These are phyloP conservation scores for Tetrahymena malaccensis DNA, from an alignment of 73 alveolate species.

Conservation along the genomic window DNA sequence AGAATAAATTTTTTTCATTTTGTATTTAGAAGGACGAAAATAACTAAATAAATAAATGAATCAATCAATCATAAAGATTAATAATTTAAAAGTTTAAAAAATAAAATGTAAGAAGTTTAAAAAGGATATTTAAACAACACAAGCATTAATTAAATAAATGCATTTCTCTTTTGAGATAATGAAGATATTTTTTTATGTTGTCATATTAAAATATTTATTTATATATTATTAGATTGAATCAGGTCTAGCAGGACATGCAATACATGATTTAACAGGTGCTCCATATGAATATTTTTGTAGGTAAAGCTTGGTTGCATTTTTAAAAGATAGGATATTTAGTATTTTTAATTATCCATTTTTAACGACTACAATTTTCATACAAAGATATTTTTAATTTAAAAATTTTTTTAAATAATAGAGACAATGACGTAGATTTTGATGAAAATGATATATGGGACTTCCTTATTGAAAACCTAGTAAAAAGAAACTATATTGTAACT, in stretches of 20 bases:
- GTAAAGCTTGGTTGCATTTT: not conserved
- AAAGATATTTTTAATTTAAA: too few species aligned
- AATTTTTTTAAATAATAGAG: not conserved
- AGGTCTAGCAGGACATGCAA: slow-evolving; percentile 63
- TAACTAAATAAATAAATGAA: not conserved
- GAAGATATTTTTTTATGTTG: too few species aligned
- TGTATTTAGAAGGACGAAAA: not conserved
- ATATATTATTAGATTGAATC: slow-evolving; percentile 24
- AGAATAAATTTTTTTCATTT: not conserved
- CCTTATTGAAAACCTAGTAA: slow-evolving; percentile 12
- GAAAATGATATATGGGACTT: slow-evolving; percentile 48
- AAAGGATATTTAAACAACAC: not conserved
- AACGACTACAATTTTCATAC: too few species aligned
- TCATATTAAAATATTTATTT: not conserved
- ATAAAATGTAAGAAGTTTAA: not conserved
- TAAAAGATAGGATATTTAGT: too few species aligned
- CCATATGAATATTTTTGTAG: slow-evolving; percentile 48
- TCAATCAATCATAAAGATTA: not conserved
- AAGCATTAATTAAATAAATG: too few species aligned
- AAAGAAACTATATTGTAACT: slow-evolving; percentile 47
- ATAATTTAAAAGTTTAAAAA: not conserved
- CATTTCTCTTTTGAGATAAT: too few species aligned
- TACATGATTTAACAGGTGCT: slow-evolving; percentile 75
- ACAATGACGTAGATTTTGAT: slow-evolving; percentile 31
- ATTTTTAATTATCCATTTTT: too few species aligned